phyloP scores from a whole-genome alignment of 1,139 yeast species.

The Yamadazyma aaseri region DNA sequence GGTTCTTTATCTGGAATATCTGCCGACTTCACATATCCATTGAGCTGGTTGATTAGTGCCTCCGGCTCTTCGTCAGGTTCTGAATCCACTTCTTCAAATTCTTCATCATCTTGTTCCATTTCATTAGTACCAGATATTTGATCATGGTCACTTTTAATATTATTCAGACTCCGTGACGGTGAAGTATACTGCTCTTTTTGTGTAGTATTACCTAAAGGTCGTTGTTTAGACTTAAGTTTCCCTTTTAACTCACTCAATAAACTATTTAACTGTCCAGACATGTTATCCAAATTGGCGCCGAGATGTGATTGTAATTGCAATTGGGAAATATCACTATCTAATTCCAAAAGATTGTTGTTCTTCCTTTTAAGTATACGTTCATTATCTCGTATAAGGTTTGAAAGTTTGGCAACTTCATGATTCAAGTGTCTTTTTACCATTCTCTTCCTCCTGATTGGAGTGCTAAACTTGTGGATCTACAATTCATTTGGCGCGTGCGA shows the following conservation, averaged over 20 bases:
- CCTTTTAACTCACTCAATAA: slow-evolving; percentile 6
- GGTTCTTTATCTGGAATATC: slow-evolving; percentile 3
- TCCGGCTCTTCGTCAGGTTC: slow-evolving; percentile 9
- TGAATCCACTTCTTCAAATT: slow-evolving; percentile 5
- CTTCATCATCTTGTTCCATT: slow-evolving; percentile 1
- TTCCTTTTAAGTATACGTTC: slow-evolving; percentile 5
- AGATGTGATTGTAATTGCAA: slow-evolving; percentile 1
- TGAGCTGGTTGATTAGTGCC: slow-evolving; percentile 11
- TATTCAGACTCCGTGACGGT: neutral
- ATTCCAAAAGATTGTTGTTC: neutral
- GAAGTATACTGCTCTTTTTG: neutral
- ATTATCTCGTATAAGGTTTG: slow-evolving; percentile 5
- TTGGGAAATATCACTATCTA: neutral
- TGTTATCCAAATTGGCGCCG: slow-evolving; percentile 3
- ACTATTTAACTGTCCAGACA: slow-evolving; percentile 7
- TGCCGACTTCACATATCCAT: slow-evolving; percentile 13
- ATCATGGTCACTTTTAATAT: neutral
- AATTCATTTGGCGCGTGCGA: no score
- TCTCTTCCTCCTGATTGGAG: no score
- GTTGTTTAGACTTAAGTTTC: neutral
- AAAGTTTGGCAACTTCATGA: slow-evolving; percentile 4
- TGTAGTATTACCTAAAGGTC: neutral
- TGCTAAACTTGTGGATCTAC: no score
- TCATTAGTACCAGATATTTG: neutral
- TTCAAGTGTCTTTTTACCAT: slow-evolving; percentile 6